These are phyloP conservation scores for Diaporthe humulicola DNA, from an alignment of 2,329 filamentous ascomycete species.

Conservation along the genomic window DNA sequence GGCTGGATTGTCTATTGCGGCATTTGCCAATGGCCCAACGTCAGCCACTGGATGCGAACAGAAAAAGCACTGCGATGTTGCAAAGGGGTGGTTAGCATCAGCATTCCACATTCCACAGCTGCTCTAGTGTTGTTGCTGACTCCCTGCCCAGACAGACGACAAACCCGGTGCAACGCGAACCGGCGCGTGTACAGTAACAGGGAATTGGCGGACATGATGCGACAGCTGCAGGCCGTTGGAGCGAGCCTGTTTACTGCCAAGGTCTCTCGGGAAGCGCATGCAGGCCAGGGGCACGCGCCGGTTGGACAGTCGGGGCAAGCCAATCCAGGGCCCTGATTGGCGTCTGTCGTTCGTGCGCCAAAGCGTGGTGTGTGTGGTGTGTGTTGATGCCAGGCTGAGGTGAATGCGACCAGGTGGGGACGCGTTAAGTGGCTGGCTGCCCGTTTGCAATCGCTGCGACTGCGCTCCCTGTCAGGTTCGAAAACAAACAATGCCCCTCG, in stretches of 20 bases:
- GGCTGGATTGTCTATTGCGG: neutral
- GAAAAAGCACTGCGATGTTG: slow-evolving; percentile 2
- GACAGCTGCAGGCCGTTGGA: slow-evolving; percentile 1
- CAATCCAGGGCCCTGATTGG: slow-evolving; percentile 18
- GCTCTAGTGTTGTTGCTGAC: slow-evolving; percentile 3
- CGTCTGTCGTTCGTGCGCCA: neutral
- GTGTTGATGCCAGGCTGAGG: slow-evolving; percentile 9
- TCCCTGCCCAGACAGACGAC: neutral
- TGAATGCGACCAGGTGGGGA: slow-evolving; percentile 24
- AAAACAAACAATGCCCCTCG: slow-evolving; percentile 39
- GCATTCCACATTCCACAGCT: slow-evolving; percentile 30
- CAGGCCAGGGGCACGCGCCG: slow-evolving; percentile 15
- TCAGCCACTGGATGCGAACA: neutral
- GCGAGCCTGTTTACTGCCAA: slow-evolving; percentile 21
- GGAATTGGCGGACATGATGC: neutral
- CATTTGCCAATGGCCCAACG: neutral
- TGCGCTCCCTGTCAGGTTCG: slow-evolving; percentile 8
- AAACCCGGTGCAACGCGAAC: slow-evolving; percentile 29
- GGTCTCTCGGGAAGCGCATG: neutral
- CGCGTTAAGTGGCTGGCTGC: slow-evolving; percentile 29
- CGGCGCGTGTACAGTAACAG: slow-evolving; percentile 18
- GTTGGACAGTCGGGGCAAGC: neutral
- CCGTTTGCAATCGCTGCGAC: slow-evolving; percentile 29
- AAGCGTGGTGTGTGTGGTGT: neutral
- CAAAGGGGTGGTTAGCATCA: neutral